phyloP scores from a whole-genome alignment of 768 basidiomycete species.

The Krasilnikovozyma curviuscula region DNA sequence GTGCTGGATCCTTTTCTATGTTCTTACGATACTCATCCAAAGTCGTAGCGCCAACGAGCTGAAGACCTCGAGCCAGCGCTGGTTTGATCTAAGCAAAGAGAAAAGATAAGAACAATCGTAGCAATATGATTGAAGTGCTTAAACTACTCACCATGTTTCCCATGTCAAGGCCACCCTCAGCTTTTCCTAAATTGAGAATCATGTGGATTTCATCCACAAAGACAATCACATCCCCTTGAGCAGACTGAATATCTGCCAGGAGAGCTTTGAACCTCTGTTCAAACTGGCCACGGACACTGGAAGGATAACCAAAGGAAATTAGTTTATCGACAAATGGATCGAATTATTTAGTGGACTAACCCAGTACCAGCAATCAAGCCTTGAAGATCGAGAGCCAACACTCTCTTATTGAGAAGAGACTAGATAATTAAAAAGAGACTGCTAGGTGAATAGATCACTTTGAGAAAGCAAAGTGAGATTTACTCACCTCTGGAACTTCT shows the following conservation, averaged over 20 bases:
- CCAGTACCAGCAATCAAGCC: constrained; percentile 76
- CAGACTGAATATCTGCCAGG: constrained; percentile 64
- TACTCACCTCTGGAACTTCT: constrained; percentile 68
- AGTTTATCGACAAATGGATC: too few relatives aligned
- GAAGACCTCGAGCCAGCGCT: constrained; percentile 65
- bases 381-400: constrained; percentile 65
- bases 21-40: constrained; percentile 30
- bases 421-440: constrained; percentile 19
- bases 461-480: neutral
- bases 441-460: neutral
- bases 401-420: constrained; percentile 74
- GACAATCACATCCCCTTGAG: constrained; percentile 60
- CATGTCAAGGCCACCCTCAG: constrained; percentile 79
- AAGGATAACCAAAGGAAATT: too few relatives aligned
- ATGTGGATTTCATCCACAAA: constrained; percentile 89
- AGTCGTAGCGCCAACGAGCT: constrained; percentile 78
- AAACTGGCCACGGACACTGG: constrained; percentile 74
- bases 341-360: too few relatives aligned
- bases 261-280: constrained; percentile 85
- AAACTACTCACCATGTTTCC: constrained; percentile 34
- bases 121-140: constrained; percentile 1
- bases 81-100: constrained; percentile 60
- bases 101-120: neutral
- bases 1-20: constrained; percentile 76
- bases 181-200: constrained; percentile 71